Conservation (phyloP, 2,329 filamentous ascomycete species). For the Cladophialophora exuberans region DNA sequence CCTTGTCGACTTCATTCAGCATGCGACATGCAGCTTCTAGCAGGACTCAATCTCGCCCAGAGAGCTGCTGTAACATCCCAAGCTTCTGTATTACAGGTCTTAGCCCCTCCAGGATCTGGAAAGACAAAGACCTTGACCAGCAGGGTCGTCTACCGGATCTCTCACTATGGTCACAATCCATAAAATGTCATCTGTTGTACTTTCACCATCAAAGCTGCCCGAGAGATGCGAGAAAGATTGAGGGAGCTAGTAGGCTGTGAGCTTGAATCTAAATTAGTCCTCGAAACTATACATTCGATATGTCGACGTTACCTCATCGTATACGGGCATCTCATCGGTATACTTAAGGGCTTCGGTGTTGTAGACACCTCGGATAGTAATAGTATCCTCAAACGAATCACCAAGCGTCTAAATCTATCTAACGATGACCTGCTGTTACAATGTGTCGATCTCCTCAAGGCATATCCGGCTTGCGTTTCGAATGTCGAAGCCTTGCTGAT, state of each 20-base stretch:
- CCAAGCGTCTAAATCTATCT: constrained; percentile 70
- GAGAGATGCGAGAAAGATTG: constrained; percentile 90
- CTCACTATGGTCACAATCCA: constrained; percentile 71
- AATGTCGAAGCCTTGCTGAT: constrained; percentile 92
- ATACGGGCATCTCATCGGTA: constrained; percentile 82
- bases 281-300: constrained; percentile 96
- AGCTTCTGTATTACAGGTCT: constrained; percentile 62
- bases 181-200: constrained; percentile 93
- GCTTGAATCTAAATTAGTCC: constrained; percentile 73
- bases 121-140: constrained; percentile 96
- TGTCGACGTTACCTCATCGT: constrained; percentile 78
- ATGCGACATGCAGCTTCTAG: constrained; percentile 55
- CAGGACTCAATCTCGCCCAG: constrained; percentile 68
- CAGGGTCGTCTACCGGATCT: constrained; percentile 85
- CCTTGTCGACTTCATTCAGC: too few species aligned
- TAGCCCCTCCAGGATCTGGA: constrained; percentile 70
- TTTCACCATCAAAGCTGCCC: constrained; percentile 93
- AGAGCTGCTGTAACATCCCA: constrained; percentile 65
- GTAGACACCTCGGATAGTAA: constrained; percentile 81
- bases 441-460: constrained; percentile 76
- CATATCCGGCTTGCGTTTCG: constrained; percentile 76
- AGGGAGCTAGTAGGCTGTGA: constrained; percentile 77
- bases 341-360: constrained; percentile 84
- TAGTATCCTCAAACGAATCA: constrained; percentile 77
- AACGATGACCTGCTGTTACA: constrained; percentile 86